Conservation (phyloP, 1,139 yeast genomes). For the Cylindricascospora bacillispora region DNA sequence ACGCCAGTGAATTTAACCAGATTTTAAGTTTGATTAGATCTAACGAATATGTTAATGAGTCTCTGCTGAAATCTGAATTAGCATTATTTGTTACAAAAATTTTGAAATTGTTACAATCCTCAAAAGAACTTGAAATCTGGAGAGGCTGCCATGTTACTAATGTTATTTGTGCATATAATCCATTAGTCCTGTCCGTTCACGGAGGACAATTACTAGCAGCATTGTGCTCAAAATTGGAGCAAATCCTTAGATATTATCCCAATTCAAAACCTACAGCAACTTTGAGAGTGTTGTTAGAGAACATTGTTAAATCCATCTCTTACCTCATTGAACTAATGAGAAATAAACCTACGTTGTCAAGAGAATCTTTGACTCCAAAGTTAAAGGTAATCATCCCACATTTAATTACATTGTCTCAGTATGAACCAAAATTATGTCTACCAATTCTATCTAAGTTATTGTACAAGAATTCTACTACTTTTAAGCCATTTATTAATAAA, state of each 20-base stretch:
- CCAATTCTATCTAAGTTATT: constrained; percentile 40
- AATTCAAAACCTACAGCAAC: constrained; percentile 14
- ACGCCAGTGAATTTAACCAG: constrained; percentile 24
- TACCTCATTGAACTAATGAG: constrained; percentile 43
- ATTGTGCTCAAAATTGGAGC: constrained; percentile 39
- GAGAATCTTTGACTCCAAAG: constrained; percentile 77
- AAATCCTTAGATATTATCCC: constrained; percentile 24
- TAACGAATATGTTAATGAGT: constrained; percentile 27
- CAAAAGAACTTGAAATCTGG: constrained; percentile 42
- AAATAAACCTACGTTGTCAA: constrained; percentile 72
- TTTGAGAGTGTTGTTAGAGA: constrained; percentile 30
- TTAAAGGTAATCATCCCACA: constrained; percentile 49
- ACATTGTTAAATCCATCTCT: constrained; percentile 38
- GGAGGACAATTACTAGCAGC: constrained; percentile 51
- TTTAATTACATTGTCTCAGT: constrained; percentile 31
- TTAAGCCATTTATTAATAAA: constrained; percentile 63
- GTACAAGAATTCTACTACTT: constrained; percentile 58
- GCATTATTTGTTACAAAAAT: constrained; percentile 46
- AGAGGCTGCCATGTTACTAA: constrained; percentile 46
- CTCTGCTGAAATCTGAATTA: constrained; percentile 39
- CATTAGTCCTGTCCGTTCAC: constrained; percentile 37
- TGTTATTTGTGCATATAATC: constrained; percentile 37
- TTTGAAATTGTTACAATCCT: constrained; percentile 40
- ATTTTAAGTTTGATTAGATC: constrained; percentile 24
- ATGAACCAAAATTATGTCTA: constrained; percentile 30